Percentiles rank a stretch among this genome's conserved stretches.
phyloP scores from a whole-genome alignment of 495 filamentous ascomycete species.

The Bombardia bombarda region DNA sequence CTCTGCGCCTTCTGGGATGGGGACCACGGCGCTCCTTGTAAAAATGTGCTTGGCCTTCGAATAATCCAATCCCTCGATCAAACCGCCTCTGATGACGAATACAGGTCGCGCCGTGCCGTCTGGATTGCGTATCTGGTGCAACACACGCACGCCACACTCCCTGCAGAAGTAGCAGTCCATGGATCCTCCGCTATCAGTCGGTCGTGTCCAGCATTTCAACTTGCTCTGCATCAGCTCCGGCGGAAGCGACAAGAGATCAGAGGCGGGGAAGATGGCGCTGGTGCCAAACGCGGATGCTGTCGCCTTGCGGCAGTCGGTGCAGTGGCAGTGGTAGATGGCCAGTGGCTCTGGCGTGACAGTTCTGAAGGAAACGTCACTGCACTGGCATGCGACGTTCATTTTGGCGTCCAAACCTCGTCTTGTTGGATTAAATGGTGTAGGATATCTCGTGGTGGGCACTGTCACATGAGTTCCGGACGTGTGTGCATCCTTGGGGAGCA shows the following conservation, averaged over 20 bases:
- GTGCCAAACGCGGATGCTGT: conserved; percentile 51
- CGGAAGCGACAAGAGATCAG: conserved; percentile 41
- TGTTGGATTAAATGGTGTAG: background rate
- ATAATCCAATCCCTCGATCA: conserved; percentile 36
- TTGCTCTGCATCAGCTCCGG: conserved; percentile 19
- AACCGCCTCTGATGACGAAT: conserved; percentile 44
- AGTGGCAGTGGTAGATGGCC: conserved; percentile 46
- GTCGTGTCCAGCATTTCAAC: conserved; percentile 31
- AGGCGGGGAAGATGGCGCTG: conserved; percentile 36
- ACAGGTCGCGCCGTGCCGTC: conserved; percentile 26
- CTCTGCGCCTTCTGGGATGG: conserved; percentile 45
- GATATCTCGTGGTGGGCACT: too few relatives aligned
- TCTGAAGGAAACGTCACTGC: conserved; percentile 39
- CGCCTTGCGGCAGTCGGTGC: conserved; percentile 52
- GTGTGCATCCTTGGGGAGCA: too few relatives aligned
- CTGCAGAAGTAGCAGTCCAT: conserved; percentile 48
- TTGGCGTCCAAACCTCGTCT: background rate
- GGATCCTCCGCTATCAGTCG: conserved; percentile 29
- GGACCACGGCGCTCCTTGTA: conserved; percentile 32
- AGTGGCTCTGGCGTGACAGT: conserved; percentile 35
- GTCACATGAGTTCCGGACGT: too few relatives aligned
- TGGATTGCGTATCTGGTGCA: conserved; percentile 36
- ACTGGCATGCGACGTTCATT: conserved; percentile 43
- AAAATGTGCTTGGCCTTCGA: conserved; percentile 33
- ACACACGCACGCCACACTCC: conserved; percentile 39